Percentiles rank a stretch among this genome's conserved stretches.
These are phyloP conservation scores for Fraxinus latifolia DNA, from an alignment of 305 asterid genomes.

Conservation along the genomic window DNA sequence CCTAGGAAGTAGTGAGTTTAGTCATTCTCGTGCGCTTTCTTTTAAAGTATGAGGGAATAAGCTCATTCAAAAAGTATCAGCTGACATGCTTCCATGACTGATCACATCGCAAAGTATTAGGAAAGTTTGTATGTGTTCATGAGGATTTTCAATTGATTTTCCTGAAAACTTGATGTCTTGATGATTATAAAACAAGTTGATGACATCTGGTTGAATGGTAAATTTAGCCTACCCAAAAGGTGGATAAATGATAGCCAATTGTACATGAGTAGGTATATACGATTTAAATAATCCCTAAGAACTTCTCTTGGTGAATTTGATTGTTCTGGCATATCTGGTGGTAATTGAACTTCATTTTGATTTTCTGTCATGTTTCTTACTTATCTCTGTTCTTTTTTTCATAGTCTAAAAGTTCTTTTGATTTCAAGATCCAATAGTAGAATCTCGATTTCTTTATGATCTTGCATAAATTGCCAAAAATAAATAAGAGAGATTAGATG, in stretches of 20 bases:
- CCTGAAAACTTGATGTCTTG: background rate
- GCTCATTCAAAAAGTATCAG: background rate
- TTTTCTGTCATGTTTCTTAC: too few relatives aligned
- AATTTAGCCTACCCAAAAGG: background rate
- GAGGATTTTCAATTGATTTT: background rate
- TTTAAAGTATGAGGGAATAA: background rate
- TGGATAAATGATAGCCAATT: background rate
- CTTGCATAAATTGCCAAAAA: background rate
- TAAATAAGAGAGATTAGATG: background rate
- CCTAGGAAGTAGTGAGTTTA: background rate
- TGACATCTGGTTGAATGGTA: background rate
- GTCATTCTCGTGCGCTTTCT: background rate
- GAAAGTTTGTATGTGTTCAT: background rate
- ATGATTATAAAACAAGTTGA: background rate
- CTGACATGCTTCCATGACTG: background rate
- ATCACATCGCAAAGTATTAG: background rate
- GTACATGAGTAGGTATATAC: background rate
- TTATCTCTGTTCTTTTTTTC: too few relatives aligned
- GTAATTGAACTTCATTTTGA: too few relatives aligned
- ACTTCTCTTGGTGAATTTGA: background rate
- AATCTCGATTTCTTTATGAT: too few relatives aligned
- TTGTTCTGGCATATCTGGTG: background rate
- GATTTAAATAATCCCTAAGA: background rate
- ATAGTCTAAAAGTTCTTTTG: too few relatives aligned
- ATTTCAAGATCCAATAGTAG: too few relatives aligned